Conservation (phyloP, 1,284 basidiomycete species). For the Malassezia globosa region DNA sequence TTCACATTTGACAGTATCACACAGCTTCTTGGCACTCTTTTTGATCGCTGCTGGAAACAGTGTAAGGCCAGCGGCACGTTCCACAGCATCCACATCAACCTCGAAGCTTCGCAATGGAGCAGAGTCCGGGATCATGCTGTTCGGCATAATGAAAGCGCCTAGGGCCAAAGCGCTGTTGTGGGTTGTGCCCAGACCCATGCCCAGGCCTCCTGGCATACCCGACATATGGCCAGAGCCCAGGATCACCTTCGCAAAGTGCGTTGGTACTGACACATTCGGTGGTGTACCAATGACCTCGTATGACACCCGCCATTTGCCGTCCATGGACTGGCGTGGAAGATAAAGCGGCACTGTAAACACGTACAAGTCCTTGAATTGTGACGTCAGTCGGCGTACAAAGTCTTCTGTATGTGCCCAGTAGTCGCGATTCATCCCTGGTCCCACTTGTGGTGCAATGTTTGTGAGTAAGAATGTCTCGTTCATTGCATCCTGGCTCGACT, state of each 20-base stretch:
- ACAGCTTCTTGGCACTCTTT: slow-evolving; percentile 68
- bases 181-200: slow-evolving; percentile 15
- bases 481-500: slow-evolving; percentile 82
- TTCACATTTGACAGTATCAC: slow-evolving; percentile 49
- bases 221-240: slow-evolving; percentile 51
- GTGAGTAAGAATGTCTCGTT: slow-evolving; percentile 87
- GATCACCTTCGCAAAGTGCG: slow-evolving; percentile 95
- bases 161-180: slow-evolving; percentile 20
- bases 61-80: slow-evolving; percentile 75
- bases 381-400: slow-evolving; percentile 81
- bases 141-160: slow-evolving; percentile 44
- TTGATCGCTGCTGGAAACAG: slow-evolving; percentile 80
- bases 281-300: slow-evolving; percentile 77
- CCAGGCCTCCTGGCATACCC: slow-evolving; percentile 47
- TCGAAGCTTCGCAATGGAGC: slow-evolving; percentile 36
- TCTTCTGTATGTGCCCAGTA: slow-evolving; percentile 64
- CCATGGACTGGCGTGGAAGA: slow-evolving; percentile 67
- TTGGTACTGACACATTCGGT: slow-evolving; percentile 81
- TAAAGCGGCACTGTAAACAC: slow-evolving; percentile 97
- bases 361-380: slow-evolving; percentile 79
- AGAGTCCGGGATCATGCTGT: slow-evolving; percentile 41
- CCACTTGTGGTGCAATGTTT: slow-evolving; percentile 97
- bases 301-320: slow-evolving; percentile 89
- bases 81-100: slow-evolving; percentile 64
- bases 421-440: slow-evolving; percentile 91